Base-by-base conservation (phyloP, 225 moss, liverwort and hornwort genomes). In the Neckera pumila region DNA sequence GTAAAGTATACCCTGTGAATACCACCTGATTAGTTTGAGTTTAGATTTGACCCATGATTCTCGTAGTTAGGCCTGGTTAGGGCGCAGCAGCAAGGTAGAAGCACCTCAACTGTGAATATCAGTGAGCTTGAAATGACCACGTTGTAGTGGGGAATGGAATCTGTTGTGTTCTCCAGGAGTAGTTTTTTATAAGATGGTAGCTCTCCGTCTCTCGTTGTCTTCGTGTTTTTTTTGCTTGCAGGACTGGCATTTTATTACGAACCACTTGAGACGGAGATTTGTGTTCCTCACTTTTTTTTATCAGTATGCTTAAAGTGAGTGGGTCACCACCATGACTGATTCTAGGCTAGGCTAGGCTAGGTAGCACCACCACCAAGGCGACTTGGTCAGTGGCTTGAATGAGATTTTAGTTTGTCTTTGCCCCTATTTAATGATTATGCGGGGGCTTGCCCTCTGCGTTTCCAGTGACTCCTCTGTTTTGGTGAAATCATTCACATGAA, bases 1-100 rank as follows among this genome's bases (percentile, higher is more conserved):
- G 93, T 93, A 93, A 53, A 91, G 79, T 93, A 86, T 53, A 87
- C 69, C 89, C 81, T 93, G 93, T 92, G 86, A 90, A 93, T 93
- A 91, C 84, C 85, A n/a, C 85, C 85, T 72, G 87, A 82, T 87
- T 65, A 85, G 79, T 73, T 84, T 53, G 66, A 76, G 87, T 43
- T 89, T 84, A 76, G 87, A 79, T 79, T 87, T 88, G 81, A 63
- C 49, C 31, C 83, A 17, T 42, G 88, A 89, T 87, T 90, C 40
- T 77, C 53, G 19, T 79, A 58, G 79, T 62, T 87, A 81, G 87
- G 69, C 92, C 82, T 75, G 83, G 76, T 83, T 88, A 86, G 86
- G 91, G 87, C 88, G 56, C 67, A 64, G 85, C 90, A 86, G 58
- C 72, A 62, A n/a, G 81, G 47, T 71, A 67, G 65, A 6, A 85